These are phyloP conservation scores for Chaetomium sp. DNA, from an alignment of 2,329 filamentous ascomycete genomes.

Conservation along the genomic window DNA sequence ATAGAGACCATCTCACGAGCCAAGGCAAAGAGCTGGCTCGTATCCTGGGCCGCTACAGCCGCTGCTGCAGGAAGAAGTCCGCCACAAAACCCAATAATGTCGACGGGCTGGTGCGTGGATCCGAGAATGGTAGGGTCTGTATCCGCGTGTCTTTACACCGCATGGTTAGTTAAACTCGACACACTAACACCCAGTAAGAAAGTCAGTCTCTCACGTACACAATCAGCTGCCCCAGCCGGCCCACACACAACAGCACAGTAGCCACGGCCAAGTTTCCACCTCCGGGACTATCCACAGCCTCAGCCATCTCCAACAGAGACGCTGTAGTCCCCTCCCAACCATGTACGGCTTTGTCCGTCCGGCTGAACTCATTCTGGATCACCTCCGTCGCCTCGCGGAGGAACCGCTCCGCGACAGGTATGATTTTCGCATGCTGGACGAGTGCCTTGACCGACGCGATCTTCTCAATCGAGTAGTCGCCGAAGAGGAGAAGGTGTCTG, in stretches of 20 bases:
- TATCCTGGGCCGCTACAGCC: neutral
- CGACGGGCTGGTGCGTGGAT: neutral
- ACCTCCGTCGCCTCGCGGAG: neutral
- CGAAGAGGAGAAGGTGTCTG: neutral
- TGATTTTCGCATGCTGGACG: neutral
- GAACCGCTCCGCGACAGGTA: neutral
- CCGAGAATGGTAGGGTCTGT: neutral
- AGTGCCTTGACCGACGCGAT: neutral
- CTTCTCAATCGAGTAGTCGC: neutral
- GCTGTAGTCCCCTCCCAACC: neutral
- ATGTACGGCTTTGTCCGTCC: neutral
- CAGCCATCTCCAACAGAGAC: neutral
- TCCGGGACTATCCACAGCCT: neutral
- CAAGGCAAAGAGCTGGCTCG: neutral
- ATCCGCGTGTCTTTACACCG: neutral
- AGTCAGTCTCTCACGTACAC: neutral
- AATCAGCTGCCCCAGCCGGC: neutral
- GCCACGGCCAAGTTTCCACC: neutral
- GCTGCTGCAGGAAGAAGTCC: neutral
- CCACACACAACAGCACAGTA: neutral
- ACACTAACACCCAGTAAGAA: neutral
- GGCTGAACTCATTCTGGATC: neutral
- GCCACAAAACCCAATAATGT: slow-evolving; percentile 1
- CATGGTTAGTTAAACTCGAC: neutral
- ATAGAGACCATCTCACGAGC: neutral